phyloP scores from a whole-genome alignment of 2,329 filamentous ascomycete species.

The Apiospora kogelbergensis region DNA sequence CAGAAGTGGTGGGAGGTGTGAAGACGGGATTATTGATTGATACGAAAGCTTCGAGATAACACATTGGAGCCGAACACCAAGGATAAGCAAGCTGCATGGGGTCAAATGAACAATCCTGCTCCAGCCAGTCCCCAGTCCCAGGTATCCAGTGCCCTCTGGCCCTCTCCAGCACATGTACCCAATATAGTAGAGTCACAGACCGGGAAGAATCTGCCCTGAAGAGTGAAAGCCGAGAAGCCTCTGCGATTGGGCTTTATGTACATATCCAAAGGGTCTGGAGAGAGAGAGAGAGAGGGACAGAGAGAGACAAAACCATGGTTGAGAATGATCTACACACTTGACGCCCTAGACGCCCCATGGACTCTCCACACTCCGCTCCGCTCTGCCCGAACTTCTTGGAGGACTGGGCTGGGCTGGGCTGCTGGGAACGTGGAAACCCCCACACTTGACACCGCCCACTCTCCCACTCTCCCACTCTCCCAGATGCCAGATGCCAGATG shows the following conservation, averaged over 20 bases:
- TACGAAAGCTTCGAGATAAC: slow-evolving; percentile 2
- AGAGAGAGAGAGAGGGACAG: neutral
- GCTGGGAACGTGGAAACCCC: slow-evolving; percentile 2
- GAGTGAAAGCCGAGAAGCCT: slow-evolving; percentile 4
- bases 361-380: slow-evolving; percentile 1
- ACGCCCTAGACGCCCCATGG: neutral
- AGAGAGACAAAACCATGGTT: neutral
- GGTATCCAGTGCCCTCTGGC: neutral
- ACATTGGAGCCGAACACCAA: neutral
- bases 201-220: neutral
- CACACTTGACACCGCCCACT: slow-evolving; percentile 2
- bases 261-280: neutral
- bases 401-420: too few species aligned
- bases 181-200: neutral
- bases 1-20: neutral
- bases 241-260: slow-evolving; percentile 16
- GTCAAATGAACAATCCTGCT: neutral
- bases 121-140: too few species aligned
- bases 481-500: neutral
- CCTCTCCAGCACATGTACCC: neutral
- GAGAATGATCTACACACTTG: neutral
- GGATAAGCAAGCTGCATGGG: slow-evolving; percentile 2
- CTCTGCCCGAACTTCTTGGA: neutral
- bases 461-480: neutral
- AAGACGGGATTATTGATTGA: neutral